These are phyloP conservation scores for Penicillium dipodomyicola DNA, from an alignment of 495 filamentous ascomycete species.

Conservation along the genomic window DNA sequence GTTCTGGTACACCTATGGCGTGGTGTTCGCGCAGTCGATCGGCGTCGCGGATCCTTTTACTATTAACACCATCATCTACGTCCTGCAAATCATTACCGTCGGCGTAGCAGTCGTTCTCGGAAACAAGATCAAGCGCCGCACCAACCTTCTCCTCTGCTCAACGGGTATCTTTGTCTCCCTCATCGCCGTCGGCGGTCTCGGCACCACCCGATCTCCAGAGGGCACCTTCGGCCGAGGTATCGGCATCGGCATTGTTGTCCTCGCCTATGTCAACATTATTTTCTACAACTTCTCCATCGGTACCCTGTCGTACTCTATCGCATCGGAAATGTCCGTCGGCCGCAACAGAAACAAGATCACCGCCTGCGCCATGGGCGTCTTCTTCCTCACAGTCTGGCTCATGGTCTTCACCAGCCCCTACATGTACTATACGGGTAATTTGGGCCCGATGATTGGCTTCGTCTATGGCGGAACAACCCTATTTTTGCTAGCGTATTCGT, in stretches of 20 bases:
- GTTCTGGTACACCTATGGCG: constrained; percentile 42
- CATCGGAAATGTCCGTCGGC: constrained; percentile 38
- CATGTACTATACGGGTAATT: constrained; percentile 35
- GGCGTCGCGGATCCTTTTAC: constrained; percentile 37
- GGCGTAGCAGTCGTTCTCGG: constrained; percentile 27
- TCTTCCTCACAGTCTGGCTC: constrained; percentile 37
- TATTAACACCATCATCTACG: constrained; percentile 33
- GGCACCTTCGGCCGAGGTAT: constrained; percentile 15
- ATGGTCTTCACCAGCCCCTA: constrained; percentile 39
- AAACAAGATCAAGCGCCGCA: constrained; percentile 34
- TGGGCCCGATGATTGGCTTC: constrained; percentile 41
- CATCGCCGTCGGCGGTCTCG: constrained; percentile 35
- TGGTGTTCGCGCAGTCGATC: constrained; percentile 38
- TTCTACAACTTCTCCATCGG: constrained; percentile 38
- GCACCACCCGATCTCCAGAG: constrained; percentile 21
- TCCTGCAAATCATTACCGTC: constrained; percentile 38
- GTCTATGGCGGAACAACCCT: constrained; percentile 34
- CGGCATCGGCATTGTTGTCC: constrained; percentile 31
- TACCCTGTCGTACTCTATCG: constrained; percentile 33
- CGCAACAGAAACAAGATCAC: constrained; percentile 40
- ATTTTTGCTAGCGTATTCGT: constrained; percentile 33
- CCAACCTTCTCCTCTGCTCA: constrained; percentile 31
- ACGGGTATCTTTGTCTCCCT: constrained; percentile 30
- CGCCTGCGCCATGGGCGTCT: constrained; percentile 28
- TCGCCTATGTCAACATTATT: constrained; percentile 34